These are phyloP conservation scores for Asclepias syriaca DNA, from an alignment of 257 asterid species.

Conservation along the genomic window DNA sequence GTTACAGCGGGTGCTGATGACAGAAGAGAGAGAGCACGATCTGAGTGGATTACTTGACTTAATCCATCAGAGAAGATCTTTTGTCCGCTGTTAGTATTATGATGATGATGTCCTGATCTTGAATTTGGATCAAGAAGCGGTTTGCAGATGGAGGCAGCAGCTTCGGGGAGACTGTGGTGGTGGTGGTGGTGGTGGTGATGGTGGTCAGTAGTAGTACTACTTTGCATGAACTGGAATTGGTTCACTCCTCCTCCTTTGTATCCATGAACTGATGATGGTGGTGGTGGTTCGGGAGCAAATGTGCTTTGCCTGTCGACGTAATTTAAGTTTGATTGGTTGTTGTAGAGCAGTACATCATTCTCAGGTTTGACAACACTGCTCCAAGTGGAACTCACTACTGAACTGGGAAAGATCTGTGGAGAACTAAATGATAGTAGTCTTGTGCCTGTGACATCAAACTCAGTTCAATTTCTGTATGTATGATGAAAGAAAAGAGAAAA, in stretches of 20 bases:
- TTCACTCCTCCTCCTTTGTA: slow-evolving; percentile 23
- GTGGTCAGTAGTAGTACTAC: not conserved
- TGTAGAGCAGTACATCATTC: slow-evolving; percentile 27
- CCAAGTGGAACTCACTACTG: slow-evolving; percentile 49
- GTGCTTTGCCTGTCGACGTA: slow-evolving; percentile 34
- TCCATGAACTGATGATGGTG: slow-evolving; percentile 30
- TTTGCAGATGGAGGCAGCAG: slow-evolving; percentile 21
- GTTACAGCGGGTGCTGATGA: slow-evolving; percentile 59
- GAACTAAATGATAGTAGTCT: slow-evolving; percentile 47
- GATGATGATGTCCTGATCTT: slow-evolving; percentile 15
- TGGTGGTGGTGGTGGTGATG: too few relatives aligned
- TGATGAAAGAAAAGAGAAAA: not conserved
- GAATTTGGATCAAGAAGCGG: slow-evolving; percentile 34
- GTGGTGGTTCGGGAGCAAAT: slow-evolving; percentile 26
- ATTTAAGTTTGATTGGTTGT: slow-evolving; percentile 27
- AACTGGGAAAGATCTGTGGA: slow-evolving; percentile 38
- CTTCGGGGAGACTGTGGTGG: slow-evolving; percentile 21
- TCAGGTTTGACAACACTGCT: slow-evolving; percentile 34
- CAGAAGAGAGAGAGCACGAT: slow-evolving; percentile 99
- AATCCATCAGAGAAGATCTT: slow-evolving; percentile 35
- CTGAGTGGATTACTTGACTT: slow-evolving; percentile 42
- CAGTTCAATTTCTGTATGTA: not conserved
- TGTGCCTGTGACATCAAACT: slow-evolving; percentile 23
- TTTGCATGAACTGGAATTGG: slow-evolving; percentile 48
- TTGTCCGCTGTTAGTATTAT: slow-evolving; percentile 20